Percentiles rank a stretch among this genome's conserved stretches.
Conservation (phyloP, 2,329 filamentous ascomycete genomes). For the Neocatenulostroma microsporum region DNA sequence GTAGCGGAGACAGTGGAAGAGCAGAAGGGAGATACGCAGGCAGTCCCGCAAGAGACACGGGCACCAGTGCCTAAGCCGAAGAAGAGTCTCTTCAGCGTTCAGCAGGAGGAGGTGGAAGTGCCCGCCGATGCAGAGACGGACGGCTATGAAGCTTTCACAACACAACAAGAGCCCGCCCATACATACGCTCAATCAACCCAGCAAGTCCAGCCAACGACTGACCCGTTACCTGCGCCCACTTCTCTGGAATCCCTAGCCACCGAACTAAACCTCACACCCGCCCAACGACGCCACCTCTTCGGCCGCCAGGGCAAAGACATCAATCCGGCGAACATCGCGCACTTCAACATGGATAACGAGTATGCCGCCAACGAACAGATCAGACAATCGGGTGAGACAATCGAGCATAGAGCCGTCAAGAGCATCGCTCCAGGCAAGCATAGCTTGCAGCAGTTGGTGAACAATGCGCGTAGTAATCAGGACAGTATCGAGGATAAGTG, state of each 20-base stretch:
- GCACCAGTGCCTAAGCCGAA: slow-evolving; percentile 47
- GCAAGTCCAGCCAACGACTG: slow-evolving; percentile 1
- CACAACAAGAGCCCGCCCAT: background rate
- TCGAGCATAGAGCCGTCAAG: slow-evolving; percentile 72
- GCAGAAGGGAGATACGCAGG: slow-evolving; percentile 2
- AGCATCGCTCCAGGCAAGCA: slow-evolving; percentile 82
- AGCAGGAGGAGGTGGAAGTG: slow-evolving; percentile 31
- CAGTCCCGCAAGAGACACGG: slow-evolving; percentile 7
- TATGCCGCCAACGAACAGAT: slow-evolving; percentile 78
- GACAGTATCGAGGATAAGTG: slow-evolving; percentile 91
- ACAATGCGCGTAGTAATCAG: slow-evolving; percentile 69
- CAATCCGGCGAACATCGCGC: slow-evolving; percentile 61
- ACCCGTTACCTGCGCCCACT: slow-evolving; percentile 28
- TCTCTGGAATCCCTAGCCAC: slow-evolving; percentile 64
- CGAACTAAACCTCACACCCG: slow-evolving; percentile 69
- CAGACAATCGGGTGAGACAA: slow-evolving; percentile 59
- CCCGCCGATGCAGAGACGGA: slow-evolving; percentile 21
- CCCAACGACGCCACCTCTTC: slow-evolving; percentile 75
- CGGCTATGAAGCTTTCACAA: slow-evolving; percentile 13
- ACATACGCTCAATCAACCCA: no score
- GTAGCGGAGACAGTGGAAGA: slow-evolving; percentile 1
- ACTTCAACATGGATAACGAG: slow-evolving; percentile 82
- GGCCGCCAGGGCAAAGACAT: slow-evolving; percentile 50
- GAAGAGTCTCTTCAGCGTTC: slow-evolving; percentile 62
- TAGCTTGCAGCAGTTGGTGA: slow-evolving; percentile 78